A percentile compares a stretch with the other conserved stretches of the same genome.
These are phyloP conservation scores for Psilocybe mexicana DNA, from an alignment of 1,284 basidiomycete genomes.

Conservation along the genomic window DNA sequence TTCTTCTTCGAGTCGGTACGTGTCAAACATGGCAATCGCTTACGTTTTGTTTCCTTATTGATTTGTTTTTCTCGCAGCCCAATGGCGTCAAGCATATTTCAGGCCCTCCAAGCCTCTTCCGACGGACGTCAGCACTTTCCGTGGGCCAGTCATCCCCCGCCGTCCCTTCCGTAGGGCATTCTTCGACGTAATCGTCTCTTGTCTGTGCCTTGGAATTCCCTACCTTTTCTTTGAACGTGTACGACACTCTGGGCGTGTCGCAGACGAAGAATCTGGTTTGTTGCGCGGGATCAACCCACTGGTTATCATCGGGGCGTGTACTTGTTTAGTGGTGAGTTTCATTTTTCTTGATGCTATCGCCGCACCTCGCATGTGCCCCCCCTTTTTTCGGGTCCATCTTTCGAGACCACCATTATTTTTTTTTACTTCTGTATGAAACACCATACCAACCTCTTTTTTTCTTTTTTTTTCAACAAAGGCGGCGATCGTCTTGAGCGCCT, in stretches of 20 bases:
- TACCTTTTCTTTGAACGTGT: conserved; percentile 64
- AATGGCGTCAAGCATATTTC: conserved; percentile 74
- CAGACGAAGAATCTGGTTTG: conserved; percentile 61
- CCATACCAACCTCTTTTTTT: conserved; percentile 4
- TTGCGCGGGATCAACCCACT: conserved; percentile 52
- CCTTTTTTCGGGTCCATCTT: neutral
- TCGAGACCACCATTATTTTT: neutral
- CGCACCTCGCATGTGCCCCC: neutral
- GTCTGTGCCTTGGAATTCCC: conserved; percentile 71
- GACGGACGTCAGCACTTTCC: conserved; percentile 39
- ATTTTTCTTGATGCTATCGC: conserved; percentile 1
- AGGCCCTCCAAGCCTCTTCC: conserved; percentile 63
- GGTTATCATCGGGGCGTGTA: conserved; percentile 61
- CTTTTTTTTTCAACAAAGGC: conserved; percentile 45
- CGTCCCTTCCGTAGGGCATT: conserved; percentile 49
- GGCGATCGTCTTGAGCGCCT: conserved; percentile 73
- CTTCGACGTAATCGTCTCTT: conserved; percentile 57
- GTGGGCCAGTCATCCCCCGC: conserved; percentile 30
- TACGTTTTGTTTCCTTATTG: neutral
- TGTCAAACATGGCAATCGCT: conserved; percentile 1
- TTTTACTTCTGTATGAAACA: conserved; percentile 7
- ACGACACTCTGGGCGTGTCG: conserved; percentile 36
- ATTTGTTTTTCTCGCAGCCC: conserved; percentile 37
- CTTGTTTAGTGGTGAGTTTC: conserved; percentile 66
- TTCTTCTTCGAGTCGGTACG: conserved; percentile 67